Evolutionary conservation across 192 early-diverging fungal species (phyloP).

Genomic region (Backusella luteola): DNA sequence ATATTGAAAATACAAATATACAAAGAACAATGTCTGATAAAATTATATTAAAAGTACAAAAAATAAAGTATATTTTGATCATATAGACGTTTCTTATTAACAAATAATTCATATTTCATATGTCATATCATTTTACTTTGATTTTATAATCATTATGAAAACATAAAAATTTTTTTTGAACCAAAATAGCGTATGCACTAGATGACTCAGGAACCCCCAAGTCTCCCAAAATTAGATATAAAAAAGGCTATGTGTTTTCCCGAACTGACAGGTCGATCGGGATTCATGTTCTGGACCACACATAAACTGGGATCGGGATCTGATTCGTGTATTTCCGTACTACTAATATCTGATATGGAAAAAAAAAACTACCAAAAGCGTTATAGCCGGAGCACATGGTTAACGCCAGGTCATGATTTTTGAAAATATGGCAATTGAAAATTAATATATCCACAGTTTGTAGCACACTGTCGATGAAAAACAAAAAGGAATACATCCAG

Average conservation of each 20-base stretch:
- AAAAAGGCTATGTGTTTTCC: not conserved
- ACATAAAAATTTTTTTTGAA: not conserved
- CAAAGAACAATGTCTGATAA: not conserved
- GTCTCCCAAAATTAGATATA: not conserved
- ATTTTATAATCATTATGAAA: not conserved
- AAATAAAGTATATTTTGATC: not conserved
- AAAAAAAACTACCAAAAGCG: not conserved
- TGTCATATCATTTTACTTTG: not conserved
- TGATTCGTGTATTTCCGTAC: not conserved
- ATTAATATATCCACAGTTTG: not conserved
- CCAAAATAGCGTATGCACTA: not conserved
- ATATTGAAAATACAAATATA: not conserved
- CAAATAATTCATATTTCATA: not conserved
- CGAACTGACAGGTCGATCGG: conserved; percentile 1
- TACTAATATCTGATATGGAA: not conserved
- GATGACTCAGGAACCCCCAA: not conserved
- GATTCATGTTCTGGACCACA: conserved; percentile 1
- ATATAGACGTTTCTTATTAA: not conserved
- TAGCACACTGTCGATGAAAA: not conserved
- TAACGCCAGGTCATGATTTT: not conserved
- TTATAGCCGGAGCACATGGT: not conserved
- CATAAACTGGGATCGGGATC: not conserved
- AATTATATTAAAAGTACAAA: not conserved
- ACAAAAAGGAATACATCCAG: not conserved
- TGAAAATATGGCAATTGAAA: not conserved